Percentiles rank a stretch among this genome's conserved stretches.
These are phyloP conservation scores for Nemania serpens DNA, from an alignment of 2,329 filamentous ascomycete species.

Conservation along the genomic window DNA sequence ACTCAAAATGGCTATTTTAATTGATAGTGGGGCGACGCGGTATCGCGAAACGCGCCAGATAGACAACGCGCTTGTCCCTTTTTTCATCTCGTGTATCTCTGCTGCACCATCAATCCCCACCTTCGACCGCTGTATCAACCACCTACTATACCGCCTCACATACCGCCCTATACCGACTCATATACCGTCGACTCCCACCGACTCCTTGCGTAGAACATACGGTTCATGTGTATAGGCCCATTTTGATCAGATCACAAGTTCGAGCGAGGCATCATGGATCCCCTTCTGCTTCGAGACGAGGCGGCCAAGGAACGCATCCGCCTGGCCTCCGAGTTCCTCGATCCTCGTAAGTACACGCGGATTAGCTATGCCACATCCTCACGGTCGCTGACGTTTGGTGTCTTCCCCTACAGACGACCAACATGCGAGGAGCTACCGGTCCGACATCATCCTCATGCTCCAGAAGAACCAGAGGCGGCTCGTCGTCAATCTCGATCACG, in stretches of 20 bases:
- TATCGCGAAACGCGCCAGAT: constrained; percentile 27
- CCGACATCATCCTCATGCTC: constrained; percentile 82
- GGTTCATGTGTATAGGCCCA: too few relatives aligned
- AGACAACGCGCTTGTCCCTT: constrained; percentile 14
- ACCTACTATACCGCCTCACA: not conserved
- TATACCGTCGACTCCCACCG: too few relatives aligned
- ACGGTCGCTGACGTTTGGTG: not conserved
- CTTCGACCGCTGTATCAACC: not conserved
- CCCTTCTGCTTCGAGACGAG: constrained; percentile 79
- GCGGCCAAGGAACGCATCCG: constrained; percentile 82
- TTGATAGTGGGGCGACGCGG: constrained; percentile 21
- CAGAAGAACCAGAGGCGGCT: constrained; percentile 69
- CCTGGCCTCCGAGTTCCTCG: constrained; percentile 88
- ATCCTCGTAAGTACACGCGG: constrained; percentile 70
- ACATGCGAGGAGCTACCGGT: constrained; percentile 74
- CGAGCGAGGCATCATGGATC: constrained; percentile 63
- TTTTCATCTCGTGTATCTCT: constrained; percentile 6
- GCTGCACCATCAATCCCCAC: not conserved
- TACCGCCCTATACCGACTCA: not conserved
- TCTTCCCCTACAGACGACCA: constrained; percentile 50
- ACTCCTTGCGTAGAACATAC: too few relatives aligned
- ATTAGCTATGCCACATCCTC: constrained; percentile 1
- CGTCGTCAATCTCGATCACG: constrained; percentile 83
- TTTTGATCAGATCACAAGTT: not conserved
- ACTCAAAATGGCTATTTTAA: constrained; percentile 25